A percentile compares a stretch with the other conserved stretches of the same genome.
Evolutionary conservation across 345 rosid species (phyloP).

Genomic region (Citrus cavaleriei): DNA sequence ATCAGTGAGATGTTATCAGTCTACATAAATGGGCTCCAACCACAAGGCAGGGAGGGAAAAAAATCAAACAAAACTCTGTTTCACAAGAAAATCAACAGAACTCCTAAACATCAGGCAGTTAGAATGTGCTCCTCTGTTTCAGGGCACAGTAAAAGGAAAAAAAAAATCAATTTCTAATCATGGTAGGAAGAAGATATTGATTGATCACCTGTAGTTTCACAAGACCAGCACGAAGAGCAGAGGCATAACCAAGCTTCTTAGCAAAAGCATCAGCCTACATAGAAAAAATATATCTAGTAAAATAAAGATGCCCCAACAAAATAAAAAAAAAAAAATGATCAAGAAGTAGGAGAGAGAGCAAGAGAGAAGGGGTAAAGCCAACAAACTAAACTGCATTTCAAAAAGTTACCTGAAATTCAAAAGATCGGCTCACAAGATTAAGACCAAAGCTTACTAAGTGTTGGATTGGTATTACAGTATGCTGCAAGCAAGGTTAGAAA

Average conservation of each 20-base stretch:
- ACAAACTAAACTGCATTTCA: neutral
- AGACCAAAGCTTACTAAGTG: slow-evolving; percentile 87
- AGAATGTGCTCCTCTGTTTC: neutral
- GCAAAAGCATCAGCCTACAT: slow-evolving; percentile 97
- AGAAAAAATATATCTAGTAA: neutral
- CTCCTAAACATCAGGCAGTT: neutral
- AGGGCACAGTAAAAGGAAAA: neutral
- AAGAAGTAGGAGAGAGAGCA: neutral
- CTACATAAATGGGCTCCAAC: neutral
- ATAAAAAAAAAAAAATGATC: neutral
- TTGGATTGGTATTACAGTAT: slow-evolving; percentile 86
- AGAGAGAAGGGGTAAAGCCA: neutral
- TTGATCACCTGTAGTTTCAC: slow-evolving; percentile 89
- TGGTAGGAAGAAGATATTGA: neutral
- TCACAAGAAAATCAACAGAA: neutral
- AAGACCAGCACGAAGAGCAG: slow-evolving; percentile 81
- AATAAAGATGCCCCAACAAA: neutral
- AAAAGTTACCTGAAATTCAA: slow-evolving; percentile 86
- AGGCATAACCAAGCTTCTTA: slow-evolving; percentile 79
- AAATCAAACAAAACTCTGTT: neutral
- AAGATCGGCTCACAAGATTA: slow-evolving; percentile 92
- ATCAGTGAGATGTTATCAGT: neutral
- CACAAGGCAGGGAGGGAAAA: neutral
- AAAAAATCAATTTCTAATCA: neutral
- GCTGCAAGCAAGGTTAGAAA: slow-evolving; percentile 46